Evolutionary conservation across 441 rosid genomes (phyloP).

Genomic region (Pelargonium citronellum): DNA sequence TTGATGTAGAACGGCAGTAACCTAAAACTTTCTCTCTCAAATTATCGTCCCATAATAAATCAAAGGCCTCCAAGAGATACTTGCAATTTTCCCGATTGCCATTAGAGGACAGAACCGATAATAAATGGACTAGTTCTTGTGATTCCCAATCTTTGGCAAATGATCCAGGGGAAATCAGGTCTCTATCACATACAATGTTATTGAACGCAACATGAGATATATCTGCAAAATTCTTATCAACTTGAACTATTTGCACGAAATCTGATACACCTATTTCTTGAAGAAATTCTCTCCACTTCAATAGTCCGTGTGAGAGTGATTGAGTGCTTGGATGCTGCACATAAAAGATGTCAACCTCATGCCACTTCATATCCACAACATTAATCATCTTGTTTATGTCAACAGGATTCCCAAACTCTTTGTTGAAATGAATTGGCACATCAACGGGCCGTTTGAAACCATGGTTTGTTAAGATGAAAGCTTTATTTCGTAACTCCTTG

Average conservation of each 20-base stretch:
- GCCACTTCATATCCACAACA: slow-evolving; percentile 56
- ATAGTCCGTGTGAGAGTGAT: slow-evolving; percentile 39
- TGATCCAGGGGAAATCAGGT: slow-evolving; percentile 35
- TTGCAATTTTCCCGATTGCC: slow-evolving; percentile 51
- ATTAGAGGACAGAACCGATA: slow-evolving; percentile 40
- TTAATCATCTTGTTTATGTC: slow-evolving; percentile 49
- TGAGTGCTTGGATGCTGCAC: slow-evolving; percentile 66
- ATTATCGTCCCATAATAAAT: slow-evolving; percentile 63
- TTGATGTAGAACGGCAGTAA: slow-evolving; percentile 30
- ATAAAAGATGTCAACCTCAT: slow-evolving; percentile 63
- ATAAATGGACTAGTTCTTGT: slow-evolving; percentile 50
- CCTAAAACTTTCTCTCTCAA: slow-evolving; percentile 53
- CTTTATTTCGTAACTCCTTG: slow-evolving; percentile 53
- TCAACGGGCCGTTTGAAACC: slow-evolving; percentile 55
- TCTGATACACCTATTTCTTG: slow-evolving; percentile 76
- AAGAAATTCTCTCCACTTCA: slow-evolving; percentile 83
- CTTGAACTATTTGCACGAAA: slow-evolving; percentile 73
- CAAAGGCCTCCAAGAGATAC: slow-evolving; percentile 69
- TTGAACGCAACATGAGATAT: slow-evolving; percentile 29
- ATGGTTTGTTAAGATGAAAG: slow-evolving; percentile 65
- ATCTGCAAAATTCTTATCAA: slow-evolving; percentile 53
- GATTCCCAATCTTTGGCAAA: slow-evolving; percentile 86
- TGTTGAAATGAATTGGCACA: slow-evolving; percentile 68
- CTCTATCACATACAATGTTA: slow-evolving; percentile 28
- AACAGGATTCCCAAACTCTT: slow-evolving; percentile 64